phyloP scores from a whole-genome alignment of 2,329 filamentous ascomycete species.

The Polychaeton citri region DNA sequence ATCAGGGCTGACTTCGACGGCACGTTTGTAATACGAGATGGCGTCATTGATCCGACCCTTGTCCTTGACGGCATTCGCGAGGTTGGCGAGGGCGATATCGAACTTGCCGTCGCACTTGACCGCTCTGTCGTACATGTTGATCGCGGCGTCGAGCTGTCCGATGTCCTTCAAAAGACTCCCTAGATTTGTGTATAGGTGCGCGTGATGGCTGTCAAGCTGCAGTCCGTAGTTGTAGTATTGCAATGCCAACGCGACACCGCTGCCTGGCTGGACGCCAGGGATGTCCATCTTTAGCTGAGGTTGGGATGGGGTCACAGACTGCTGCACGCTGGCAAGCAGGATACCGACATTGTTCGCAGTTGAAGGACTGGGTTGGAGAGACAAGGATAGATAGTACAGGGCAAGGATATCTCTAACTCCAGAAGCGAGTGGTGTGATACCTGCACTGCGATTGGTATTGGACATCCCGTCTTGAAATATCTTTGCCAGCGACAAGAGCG shows the following conservation, averaged over 20 bases:
- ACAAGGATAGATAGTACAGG: conserved; percentile 88
- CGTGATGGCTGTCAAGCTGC: conserved; percentile 72
- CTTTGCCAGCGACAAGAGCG: conserved; percentile 83
- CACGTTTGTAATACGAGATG: conserved; percentile 80
- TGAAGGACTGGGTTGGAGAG: conserved; percentile 87
- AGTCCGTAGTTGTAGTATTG: conserved; percentile 94
- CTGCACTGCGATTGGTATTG: conserved; percentile 40
- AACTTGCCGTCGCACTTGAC: conserved; percentile 88
- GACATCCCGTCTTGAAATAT: conserved; percentile 97
- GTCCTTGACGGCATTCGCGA: conserved; percentile 96
- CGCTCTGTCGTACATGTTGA: conserved; percentile 93
- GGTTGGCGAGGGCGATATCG: conserved; percentile 89
- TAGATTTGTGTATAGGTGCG: conserved; percentile 92
- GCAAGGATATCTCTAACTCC: conserved; percentile 86
- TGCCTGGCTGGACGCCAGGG: conserved; percentile 72
- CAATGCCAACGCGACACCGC: conserved; percentile 74
- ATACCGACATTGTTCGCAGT: conserved; percentile 98
- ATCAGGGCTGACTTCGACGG: conserved; percentile 80
- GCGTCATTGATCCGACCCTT: conserved; percentile 85
- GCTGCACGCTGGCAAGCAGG: conserved; percentile 85
- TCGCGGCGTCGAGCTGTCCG: conserved; percentile 78
- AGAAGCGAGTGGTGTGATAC: conserved; percentile 36
- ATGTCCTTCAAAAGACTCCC: conserved; percentile 94
- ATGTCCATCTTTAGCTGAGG: conserved; percentile 34
- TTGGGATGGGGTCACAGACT: conserved; percentile 31